Conservation (phyloP, 129 eudicot genomes). For the Silybum marianum region DNA sequence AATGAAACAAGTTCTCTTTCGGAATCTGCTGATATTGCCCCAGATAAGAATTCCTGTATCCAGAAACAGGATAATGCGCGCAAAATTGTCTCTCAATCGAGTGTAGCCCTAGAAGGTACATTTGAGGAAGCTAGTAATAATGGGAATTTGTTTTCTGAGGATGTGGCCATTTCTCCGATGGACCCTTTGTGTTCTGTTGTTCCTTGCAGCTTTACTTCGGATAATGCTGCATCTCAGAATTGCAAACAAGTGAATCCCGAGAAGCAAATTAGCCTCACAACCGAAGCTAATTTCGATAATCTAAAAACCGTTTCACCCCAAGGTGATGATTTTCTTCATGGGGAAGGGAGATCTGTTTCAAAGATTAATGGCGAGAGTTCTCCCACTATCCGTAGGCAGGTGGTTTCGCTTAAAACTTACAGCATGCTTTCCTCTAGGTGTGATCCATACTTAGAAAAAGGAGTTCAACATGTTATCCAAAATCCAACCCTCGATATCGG, state of each 20-base stretch:
- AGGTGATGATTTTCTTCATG: conserved; percentile 11
- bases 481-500: not conserved
- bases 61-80: conserved; percentile 34
- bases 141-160: conserved; percentile 37
- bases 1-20: conserved; percentile 73
- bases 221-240: conserved; percentile 35
- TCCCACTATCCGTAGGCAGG: conserved; percentile 37
- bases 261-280: conserved; percentile 16
- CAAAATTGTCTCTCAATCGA: conserved; percentile 50
- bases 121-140: conserved; percentile 15
- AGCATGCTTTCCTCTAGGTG: conserved; percentile 42
- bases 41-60: conserved; percentile 71
- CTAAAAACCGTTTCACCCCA: conserved; percentile 3
- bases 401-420: conserved; percentile 49
- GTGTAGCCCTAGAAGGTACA: conserved; percentile 38
- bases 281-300: conserved; percentile 26
- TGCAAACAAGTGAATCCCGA: conserved; percentile 15
- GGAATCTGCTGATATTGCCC: conserved; percentile 73
- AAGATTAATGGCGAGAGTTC: conserved; percentile 25
- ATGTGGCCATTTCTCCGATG: conserved; percentile 31
- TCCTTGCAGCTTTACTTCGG: conserved; percentile 72
- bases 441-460: conserved; percentile 21
- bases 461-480: not conserved
- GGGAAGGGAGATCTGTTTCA: conserved; percentile 17
- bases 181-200: conserved; percentile 88